Evolutionary conservation across 192 early-diverging fungal genomes (phyloP), one percentile per base, ranked within the genome.

Genomic region (Backusella westeae): DNA sequence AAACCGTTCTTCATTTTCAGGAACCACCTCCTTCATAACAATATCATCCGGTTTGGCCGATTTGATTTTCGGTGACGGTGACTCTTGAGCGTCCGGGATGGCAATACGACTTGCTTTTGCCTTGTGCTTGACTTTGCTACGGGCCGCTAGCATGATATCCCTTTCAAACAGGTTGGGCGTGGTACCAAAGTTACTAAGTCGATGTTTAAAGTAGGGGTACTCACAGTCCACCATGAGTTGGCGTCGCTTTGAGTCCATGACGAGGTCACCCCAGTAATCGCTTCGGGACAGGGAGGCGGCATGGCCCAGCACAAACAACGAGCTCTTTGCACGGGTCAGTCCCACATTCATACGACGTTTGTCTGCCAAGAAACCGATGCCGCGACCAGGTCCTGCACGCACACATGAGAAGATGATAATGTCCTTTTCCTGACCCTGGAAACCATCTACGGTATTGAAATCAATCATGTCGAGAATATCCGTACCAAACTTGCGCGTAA

Each of bases 351-450:
- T 95, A 26, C 96, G 91, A 6, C 96, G 86, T 32, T 86, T 81
- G 79, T 98, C 96, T 8, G 89, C 80, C 75, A 96, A 81, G 77
- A 98, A 97, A 15, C 95, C 96, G 42, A 97, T 92, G 21, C 88
- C 87, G 0, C 84, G 67, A 17, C 78, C 68, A 14, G 39, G 42
- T 41, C 76, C 90, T 5, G 96, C 92, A 39, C 97, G 89, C 21
- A 99, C 98, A 74, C 95, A 97, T 0, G 95, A 96, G 72, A 99
- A 93, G 66, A 99, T 95, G 38, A 99, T 95, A 42, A 98, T 93
- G 23, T 98, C 97, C 80, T 98, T 98, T 79, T 98, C 96, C 82
- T 97, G 94, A 6, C 96, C 97, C 84, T 99, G 96, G 78, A 99
- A 99, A 12, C 96, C 96, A 81, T 98, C 96, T 71, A 98, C 95